Evolutionary conservation across 1,284 basidiomycete species (phyloP).

Genomic region (Puccinia polysora): DNA sequence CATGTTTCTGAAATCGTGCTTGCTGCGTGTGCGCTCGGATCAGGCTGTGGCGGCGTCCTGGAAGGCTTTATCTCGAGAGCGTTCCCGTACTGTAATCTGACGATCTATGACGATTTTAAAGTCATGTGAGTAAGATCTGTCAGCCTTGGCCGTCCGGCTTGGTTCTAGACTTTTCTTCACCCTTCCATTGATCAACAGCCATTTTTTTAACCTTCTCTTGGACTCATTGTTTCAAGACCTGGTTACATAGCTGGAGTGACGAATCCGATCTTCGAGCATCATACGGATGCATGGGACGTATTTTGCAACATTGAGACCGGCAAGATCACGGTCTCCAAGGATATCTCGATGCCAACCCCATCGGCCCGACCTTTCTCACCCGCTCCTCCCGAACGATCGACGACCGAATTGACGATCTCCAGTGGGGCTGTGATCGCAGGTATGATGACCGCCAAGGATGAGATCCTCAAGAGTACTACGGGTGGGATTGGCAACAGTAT

Average conservation of each 20-base stretch:
- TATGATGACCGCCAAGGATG: not conserved
- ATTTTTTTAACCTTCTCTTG: not conserved
- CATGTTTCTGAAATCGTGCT: constrained; percentile 84
- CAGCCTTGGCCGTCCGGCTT: not conserved
- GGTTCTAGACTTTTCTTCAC: not conserved
- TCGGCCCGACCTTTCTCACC: constrained; percentile 21
- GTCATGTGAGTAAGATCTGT: constrained; percentile 62
- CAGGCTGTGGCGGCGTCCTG: constrained; percentile 77
- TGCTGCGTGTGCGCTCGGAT: constrained; percentile 83
- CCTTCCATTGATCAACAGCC: not conserved
- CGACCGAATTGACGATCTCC: constrained; percentile 20
- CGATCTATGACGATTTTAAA: constrained; percentile 81
- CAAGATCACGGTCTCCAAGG: constrained; percentile 76
- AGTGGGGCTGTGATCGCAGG: not conserved
- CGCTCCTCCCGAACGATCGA: constrained; percentile 19
- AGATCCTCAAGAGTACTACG: not conserved
- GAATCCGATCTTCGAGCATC: constrained; percentile 80
- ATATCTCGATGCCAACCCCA: constrained; percentile 57
- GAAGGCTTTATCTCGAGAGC: constrained; percentile 79
- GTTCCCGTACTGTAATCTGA: constrained; percentile 88
- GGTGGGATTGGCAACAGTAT: not conserved
- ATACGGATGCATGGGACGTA: constrained; percentile 68
- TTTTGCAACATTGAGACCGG: constrained; percentile 82
- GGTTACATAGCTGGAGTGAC: constrained; percentile 94
- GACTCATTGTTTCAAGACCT: constrained; percentile 57